phyloP scores from a whole-genome alignment of 495 filamentous ascomycete species.

The Penicillium macrosclerotiorum region DNA sequence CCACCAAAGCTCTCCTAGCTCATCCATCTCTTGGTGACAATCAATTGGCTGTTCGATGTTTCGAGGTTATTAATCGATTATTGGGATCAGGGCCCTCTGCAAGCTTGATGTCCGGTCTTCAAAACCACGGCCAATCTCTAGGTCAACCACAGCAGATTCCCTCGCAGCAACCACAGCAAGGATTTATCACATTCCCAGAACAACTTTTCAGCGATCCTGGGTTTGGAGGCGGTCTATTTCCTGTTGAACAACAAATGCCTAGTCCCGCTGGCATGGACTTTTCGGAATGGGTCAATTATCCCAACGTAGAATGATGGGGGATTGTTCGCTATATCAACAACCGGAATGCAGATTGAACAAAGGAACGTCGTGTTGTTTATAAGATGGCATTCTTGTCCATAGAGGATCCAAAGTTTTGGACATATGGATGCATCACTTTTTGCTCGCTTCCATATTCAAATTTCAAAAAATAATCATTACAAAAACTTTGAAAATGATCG shows the following conservation, averaged over 20 bases:
- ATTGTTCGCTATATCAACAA: constrained; percentile 4
- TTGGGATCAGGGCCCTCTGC: constrained; percentile 35
- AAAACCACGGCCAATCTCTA: constrained; percentile 3
- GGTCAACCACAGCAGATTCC: constrained; percentile 13
- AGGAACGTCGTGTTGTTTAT: no score
- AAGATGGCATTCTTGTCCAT: no score
- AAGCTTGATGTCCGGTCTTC: constrained; percentile 1
- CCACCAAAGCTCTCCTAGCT: constrained; percentile 44
- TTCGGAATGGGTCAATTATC: constrained; percentile 47
- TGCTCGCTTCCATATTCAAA: no score
- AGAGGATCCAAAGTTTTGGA: no score
- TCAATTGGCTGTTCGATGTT: constrained; percentile 42
- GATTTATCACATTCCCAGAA: constrained; percentile 42
- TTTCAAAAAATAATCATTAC: no score
- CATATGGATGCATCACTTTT: no score
- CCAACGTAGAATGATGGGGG: constrained; percentile 21
- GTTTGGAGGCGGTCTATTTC: constrained; percentile 38
- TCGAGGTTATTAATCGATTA: constrained; percentile 45
- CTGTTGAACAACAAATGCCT: constrained; percentile 34
- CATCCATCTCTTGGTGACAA: constrained; percentile 44
- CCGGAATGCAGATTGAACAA: constrained; percentile 2
- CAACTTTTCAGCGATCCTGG: constrained; percentile 39
- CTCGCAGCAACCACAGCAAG: constrained; percentile 18
- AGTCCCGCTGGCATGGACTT: constrained; percentile 41
- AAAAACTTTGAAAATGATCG: no score